Conservation (phyloP, 306 rosid species). For the Morella rubra region DNA sequence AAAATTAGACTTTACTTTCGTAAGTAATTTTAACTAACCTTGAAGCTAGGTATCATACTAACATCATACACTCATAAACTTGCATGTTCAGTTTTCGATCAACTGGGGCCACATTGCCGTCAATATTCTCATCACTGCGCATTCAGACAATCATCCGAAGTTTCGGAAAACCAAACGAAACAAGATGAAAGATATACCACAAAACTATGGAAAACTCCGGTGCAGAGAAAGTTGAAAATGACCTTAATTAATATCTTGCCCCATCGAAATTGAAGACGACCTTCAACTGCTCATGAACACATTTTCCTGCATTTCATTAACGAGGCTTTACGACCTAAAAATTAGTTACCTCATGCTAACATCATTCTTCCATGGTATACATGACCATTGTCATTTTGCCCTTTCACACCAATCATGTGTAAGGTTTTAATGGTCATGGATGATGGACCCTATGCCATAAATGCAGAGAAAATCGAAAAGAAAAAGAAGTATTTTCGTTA, state of each 20-base stretch:
- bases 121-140: constrained; percentile 5
- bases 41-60: neutral
- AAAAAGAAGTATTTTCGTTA: neutral
- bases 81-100: constrained; percentile 3
- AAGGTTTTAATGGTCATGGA: constrained; percentile 29
- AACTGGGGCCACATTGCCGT: constrained; percentile 20
- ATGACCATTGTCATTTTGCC: neutral
- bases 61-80: constrained; percentile 20
- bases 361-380: neutral
- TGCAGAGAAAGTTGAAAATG: neutral
- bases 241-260: too few species aligned
- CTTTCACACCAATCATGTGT: constrained; percentile 28
- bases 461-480: neutral
- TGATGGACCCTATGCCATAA: constrained; percentile 38
- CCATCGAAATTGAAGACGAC: constrained; percentile 34
- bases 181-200: too few species aligned
- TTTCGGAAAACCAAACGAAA: too few species aligned
- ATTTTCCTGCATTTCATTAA: constrained; percentile 8
- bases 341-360: constrained; percentile 23
- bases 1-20: too few species aligned
- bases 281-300: constrained; percentile 31
- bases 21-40: too few species aligned
- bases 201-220: neutral
- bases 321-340: constrained; percentile 27
- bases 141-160: constrained; percentile 7